Base-by-base conservation (phyloP, 2,329 filamentous ascomycete genomes). In the Myrmaecium sp. region DNA sequence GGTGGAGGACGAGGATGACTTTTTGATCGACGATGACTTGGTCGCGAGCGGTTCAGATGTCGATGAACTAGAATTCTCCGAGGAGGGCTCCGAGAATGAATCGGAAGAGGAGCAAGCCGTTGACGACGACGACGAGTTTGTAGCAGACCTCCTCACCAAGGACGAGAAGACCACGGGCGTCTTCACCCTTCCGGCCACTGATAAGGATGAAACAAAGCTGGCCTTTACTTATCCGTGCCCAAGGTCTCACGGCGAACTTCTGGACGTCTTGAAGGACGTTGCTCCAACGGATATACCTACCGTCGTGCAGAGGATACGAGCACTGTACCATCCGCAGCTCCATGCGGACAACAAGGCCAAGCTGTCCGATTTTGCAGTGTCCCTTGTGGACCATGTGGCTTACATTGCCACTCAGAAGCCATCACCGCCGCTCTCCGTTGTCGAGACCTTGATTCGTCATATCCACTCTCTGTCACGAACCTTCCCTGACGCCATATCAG, bases 1-100 rank as follows among this genome's bases (percentile, higher is more conserved):
- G 37, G 31, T 92, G 17, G 83, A 93, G 36, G 86, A 94, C 39
- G 86, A 95, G 46, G 86, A 95, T 40, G 82, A 94, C 40, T 95
- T 95, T 41, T 48, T 86, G 14, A 73, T 94, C 34, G 86, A 95
- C 32, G 80, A 89, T 34, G 77, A 92, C 43, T 63, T 95, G 10
- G 66, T 94, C 17, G 83, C 83, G 8, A 84, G 74, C 38, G 79
- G 73, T 19, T 86, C 80, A 3, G 58, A 62, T 24, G 41, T 46
- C n/a, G 52, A 58, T 11, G 33, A 36, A 3, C 22, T 16, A 11
- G 31, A 25, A 6, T 41, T 47, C 4, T 46, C 46, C 21, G 44
- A 43, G 1, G 40, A 38, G 11, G 44, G 31, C n/a, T 43, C 43
- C 6, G 47, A 43, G 10, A 43, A 44, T 8, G 44, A 42, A n/a